These are phyloP conservation scores for Eucalyptus decipiens DNA, from an alignment of 345 rosid genomes.

Conservation along the genomic window DNA sequence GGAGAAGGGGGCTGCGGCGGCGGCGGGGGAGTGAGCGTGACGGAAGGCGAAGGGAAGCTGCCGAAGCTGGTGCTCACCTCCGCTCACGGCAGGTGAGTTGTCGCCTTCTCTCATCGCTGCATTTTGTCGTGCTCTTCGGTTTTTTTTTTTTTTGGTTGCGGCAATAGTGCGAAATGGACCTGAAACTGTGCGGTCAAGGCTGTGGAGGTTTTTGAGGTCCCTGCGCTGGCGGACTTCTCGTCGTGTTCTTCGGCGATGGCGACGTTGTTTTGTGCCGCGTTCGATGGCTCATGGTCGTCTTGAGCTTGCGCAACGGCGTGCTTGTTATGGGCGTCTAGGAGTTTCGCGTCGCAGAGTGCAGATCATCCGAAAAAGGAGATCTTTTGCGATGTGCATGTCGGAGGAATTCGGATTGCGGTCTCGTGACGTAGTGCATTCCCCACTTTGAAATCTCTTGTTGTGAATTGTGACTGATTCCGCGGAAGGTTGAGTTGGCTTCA, in stretches of 20 bases:
- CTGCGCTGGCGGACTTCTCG: not conserved
- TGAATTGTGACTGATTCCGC: not conserved
- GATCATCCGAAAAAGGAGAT: not conserved
- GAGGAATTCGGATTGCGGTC: not conserved
- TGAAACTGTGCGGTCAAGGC: not conserved
- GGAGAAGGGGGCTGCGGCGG: not conserved
- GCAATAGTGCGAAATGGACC: not conserved
- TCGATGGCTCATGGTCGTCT: not conserved
- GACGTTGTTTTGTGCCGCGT: not conserved
- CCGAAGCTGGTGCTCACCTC: conserved; percentile 80
- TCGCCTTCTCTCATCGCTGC: not conserved
- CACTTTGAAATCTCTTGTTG: not conserved
- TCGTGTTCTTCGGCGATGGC: not conserved
- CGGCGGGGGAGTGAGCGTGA: conserved; percentile 36
- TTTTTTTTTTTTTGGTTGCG: no score
- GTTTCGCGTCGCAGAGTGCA: not conserved
- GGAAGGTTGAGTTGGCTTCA: not conserved
- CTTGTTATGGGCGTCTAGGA: not conserved
- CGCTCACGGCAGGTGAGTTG: conserved; percentile 45
- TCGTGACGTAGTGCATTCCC: not conserved
- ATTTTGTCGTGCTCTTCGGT: not conserved
- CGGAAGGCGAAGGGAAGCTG: conserved; percentile 83
- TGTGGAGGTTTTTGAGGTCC: not conserved
- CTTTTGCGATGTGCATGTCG: not conserved
- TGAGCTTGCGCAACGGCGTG: not conserved